A percentile compares a stretch with the other conserved stretches of the same genome.
These are phyloP conservation scores for Cordyceps fumosorosea DNA, from an alignment of 2,329 filamentous ascomycete genomes.

Conservation along the genomic window DNA sequence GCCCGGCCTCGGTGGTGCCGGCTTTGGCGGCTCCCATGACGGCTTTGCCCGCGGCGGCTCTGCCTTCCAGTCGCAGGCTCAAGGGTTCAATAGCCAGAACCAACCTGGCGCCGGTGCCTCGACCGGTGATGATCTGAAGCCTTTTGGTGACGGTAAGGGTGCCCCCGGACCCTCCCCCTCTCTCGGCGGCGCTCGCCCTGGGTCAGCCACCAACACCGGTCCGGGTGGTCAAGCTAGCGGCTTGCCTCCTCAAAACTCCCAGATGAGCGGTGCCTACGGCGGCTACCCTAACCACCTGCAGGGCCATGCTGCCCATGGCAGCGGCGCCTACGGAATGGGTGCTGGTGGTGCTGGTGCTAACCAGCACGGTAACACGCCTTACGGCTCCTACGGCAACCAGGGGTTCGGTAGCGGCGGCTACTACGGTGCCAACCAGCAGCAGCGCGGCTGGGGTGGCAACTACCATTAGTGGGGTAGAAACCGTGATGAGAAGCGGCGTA, in stretches of 20 bases:
- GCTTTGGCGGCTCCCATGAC: constrained; percentile 49
- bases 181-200: constrained; percentile 48
- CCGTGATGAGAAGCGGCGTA: constrained; percentile 19
- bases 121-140: constrained; percentile 48
- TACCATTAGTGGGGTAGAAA: constrained; percentile 42
- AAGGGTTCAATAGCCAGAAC: constrained; percentile 45
- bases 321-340: constrained; percentile 48
- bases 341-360: constrained; percentile 42
- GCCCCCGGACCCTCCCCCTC: constrained; percentile 50
- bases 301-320: constrained; percentile 47
- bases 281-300: constrained; percentile 51
- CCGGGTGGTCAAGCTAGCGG: constrained; percentile 41
- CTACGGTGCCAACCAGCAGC: constrained; percentile 31
- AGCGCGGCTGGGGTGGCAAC: constrained; percentile 54
- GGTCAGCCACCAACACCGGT: constrained; percentile 49
- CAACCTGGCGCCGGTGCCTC: constrained; percentile 39
- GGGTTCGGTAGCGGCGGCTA: constrained; percentile 44
- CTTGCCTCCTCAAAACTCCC: constrained; percentile 49
- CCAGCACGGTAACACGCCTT: constrained; percentile 47
- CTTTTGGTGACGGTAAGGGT: constrained; percentile 50
- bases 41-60: constrained; percentile 47
- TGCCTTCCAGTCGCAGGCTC: constrained; percentile 49
- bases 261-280: constrained; percentile 47
- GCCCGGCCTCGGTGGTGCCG: constrained; percentile 42
- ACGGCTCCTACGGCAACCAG: constrained; percentile 45